phyloP scores from a whole-genome alignment of 2,329 filamentous ascomycete species.

The Penicillium thymicola region DNA sequence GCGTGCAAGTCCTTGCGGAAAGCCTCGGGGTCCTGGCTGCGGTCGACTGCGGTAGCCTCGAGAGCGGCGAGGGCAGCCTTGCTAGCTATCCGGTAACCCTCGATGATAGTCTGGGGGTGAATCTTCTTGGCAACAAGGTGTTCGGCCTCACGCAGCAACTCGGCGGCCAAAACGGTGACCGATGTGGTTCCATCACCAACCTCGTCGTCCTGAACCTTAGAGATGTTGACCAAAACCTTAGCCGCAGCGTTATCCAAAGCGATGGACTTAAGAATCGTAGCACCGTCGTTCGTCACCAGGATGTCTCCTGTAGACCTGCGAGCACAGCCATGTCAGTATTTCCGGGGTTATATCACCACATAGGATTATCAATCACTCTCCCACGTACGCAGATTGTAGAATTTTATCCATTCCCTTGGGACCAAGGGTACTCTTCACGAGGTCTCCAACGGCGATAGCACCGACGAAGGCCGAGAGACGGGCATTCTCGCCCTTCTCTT shows the following conservation, averaged over 20 bases:
- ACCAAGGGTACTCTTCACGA: slow-evolving; percentile 95
- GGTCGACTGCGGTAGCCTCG: slow-evolving; percentile 80
- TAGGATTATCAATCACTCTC: slow-evolving; percentile 5
- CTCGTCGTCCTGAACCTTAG: slow-evolving; percentile 98
- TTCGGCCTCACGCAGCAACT: slow-evolving; percentile 93
- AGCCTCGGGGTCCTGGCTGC: slow-evolving; percentile 75
- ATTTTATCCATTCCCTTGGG: slow-evolving; percentile 99
- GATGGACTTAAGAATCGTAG: slow-evolving; percentile 97
- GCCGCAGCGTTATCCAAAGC: slow-evolving; percentile 97
- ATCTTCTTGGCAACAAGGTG: slow-evolving; percentile 98
- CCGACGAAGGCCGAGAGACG: slow-evolving; percentile 97
- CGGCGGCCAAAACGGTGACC: slow-evolving; percentile 91
- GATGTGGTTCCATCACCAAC: slow-evolving; percentile 97
- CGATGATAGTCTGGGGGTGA: slow-evolving; percentile 98
- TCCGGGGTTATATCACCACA: slow-evolving; percentile 16
- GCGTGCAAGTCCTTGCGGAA: slow-evolving; percentile 87
- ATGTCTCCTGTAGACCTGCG: slow-evolving; percentile 87
- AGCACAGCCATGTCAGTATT: slow-evolving; percentile 14
- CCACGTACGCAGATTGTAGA: slow-evolving; percentile 81
- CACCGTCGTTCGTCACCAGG: slow-evolving; percentile 98
- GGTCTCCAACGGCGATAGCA: slow-evolving; percentile 93
- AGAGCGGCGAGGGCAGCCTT: slow-evolving; percentile 80
- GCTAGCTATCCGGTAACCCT: slow-evolving; percentile 97
- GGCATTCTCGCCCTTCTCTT: slow-evolving; percentile 99
- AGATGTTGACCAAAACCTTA: slow-evolving; percentile 98